Percentiles rank a stretch among this genome's conserved stretches.
Conservation (phyloP, 2,329 filamentous ascomycete genomes). For the Immersiporthe knoxdaviesiana region DNA sequence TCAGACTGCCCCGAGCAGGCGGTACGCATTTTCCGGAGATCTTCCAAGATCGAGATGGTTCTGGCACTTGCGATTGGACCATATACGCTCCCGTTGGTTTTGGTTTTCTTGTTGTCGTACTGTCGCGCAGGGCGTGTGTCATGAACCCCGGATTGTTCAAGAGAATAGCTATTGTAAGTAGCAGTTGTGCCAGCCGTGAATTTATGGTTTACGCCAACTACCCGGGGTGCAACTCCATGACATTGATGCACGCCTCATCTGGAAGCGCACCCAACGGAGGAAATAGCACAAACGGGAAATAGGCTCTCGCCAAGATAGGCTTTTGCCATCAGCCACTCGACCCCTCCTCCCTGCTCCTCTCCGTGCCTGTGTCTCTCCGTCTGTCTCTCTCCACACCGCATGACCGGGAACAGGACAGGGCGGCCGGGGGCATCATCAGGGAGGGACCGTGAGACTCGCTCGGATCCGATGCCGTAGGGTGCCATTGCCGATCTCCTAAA, state of each 20-base stretch:
- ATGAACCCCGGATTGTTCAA: neutral
- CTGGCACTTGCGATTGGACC: neutral
- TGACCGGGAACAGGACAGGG: neutral
- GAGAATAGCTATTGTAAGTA: neutral
- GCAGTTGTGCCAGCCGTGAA: neutral
- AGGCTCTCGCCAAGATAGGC: neutral
- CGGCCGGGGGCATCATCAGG: neutral
- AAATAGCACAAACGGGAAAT: neutral
- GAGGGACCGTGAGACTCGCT: neutral
- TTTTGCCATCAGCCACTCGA: neutral
- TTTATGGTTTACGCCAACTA: conserved; percentile 3
- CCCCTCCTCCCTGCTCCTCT: neutral
- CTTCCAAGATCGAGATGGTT: neutral
- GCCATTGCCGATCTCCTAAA: neutral
- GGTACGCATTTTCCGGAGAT: neutral
- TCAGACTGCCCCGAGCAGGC: neutral
- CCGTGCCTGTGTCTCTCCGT: too few relatives aligned
- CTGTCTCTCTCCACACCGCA: neutral
- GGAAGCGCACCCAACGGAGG: neutral
- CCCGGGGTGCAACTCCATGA: conserved; percentile 1
- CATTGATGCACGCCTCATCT: conserved; percentile 2
- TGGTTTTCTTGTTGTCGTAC: too few relatives aligned
- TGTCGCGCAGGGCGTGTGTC: neutral
- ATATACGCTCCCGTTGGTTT: neutral
- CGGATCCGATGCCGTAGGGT: conserved; percentile 1